Base-by-base conservation (phyloP, 176 grass and related monocot genomes). In the Avena sativa region DNA sequence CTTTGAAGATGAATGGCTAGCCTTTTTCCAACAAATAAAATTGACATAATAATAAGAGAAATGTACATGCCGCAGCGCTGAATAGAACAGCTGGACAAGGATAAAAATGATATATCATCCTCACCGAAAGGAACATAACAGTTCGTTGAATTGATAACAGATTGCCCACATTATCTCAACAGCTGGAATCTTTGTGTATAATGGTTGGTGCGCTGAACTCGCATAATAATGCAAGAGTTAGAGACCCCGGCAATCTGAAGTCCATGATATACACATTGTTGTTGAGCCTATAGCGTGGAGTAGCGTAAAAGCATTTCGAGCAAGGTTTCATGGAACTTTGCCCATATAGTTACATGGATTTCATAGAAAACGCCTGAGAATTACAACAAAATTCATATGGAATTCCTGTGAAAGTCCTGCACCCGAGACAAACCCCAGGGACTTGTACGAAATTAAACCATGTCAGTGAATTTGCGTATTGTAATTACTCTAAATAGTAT, bases 1-100 rank as follows among this genome's bases (percentile, higher is more conserved):
- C 46, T 58, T 25, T 58, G 48, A 49, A 58, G 70, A 86, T 61
- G 85, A 57, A 68, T 68, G 85, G 89, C 23, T 55, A 74, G 14
- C 48, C 32, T 66, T 80, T 57, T 14, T 67, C 17, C 48, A 80
- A 79, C 12, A 25, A 44, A 34, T 12, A 32, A n/a, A 48, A 28
- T n/a, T n/a, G 40, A 28, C 19, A 44, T 20, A 74, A 87, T 51
- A 49, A 32, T 26, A 50, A 9, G 5, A n/a, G 6, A 78, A 64
- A 47, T 60, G 10, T 13, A 8, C 17, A n/a, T 47, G 16, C 13
- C 15, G 25, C 8, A 67, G 68, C 20, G 9, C 74, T 55, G 5
- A 73, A 47, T 80, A 52, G 78, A 81, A 81, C 19, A 81, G 8
- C 4, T 60, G 11, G 36, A 79, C 49, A 76, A 76, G 56, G 57